These are phyloP conservation scores for Actinomortierella ambigua DNA, from an alignment of 371 early-diverging fungal species.

Conservation along the genomic window DNA sequence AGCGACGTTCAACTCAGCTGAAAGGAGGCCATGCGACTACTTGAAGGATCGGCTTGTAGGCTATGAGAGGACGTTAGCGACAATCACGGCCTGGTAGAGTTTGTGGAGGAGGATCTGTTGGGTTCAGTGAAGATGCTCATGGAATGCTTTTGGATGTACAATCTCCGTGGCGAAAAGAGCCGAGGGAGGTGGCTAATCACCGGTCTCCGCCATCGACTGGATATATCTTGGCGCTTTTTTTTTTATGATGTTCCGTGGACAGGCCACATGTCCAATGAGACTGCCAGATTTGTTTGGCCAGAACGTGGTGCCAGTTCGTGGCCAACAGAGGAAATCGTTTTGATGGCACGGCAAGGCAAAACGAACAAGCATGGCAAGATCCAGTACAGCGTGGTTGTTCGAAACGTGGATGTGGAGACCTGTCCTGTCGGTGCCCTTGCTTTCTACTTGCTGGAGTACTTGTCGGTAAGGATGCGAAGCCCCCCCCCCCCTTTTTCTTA, in stretches of 20 bases:
- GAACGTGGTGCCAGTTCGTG: background rate
- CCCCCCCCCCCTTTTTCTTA: too few relatives aligned
- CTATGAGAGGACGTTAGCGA: too few relatives aligned
- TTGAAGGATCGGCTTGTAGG: too few relatives aligned
- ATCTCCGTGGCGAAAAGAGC: too few relatives aligned
- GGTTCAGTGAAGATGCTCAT: too few relatives aligned
- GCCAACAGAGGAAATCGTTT: slow-evolving; percentile 10
- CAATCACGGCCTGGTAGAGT: too few relatives aligned
- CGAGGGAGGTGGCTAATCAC: too few relatives aligned
- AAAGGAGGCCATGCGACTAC: too few relatives aligned
- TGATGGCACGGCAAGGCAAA: slow-evolving; percentile 15
- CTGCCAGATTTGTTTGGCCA: slow-evolving; percentile 7
- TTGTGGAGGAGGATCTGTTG: too few relatives aligned
- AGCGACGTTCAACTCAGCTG: too few relatives aligned
- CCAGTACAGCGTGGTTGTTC: slow-evolving; percentile 12
- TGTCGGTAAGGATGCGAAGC: slow-evolving; percentile 14
- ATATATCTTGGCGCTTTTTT: slow-evolving; percentile 9
- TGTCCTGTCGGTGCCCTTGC: slow-evolving; percentile 11
- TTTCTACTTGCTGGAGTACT: slow-evolving; percentile 9
- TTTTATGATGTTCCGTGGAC: slow-evolving; percentile 22
- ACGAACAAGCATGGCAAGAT: slow-evolving; percentile 11
- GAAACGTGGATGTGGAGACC: slow-evolving; percentile 15
- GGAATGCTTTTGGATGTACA: too few relatives aligned
- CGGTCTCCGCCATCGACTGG: slow-evolving; percentile 16
- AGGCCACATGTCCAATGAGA: slow-evolving; percentile 1